Evolutionary conservation across 176 grass and related monocot genomes (phyloP), one percentile per base, ranked within the genome.

Genomic region (Ampelocalamus luodianensis): DNA sequence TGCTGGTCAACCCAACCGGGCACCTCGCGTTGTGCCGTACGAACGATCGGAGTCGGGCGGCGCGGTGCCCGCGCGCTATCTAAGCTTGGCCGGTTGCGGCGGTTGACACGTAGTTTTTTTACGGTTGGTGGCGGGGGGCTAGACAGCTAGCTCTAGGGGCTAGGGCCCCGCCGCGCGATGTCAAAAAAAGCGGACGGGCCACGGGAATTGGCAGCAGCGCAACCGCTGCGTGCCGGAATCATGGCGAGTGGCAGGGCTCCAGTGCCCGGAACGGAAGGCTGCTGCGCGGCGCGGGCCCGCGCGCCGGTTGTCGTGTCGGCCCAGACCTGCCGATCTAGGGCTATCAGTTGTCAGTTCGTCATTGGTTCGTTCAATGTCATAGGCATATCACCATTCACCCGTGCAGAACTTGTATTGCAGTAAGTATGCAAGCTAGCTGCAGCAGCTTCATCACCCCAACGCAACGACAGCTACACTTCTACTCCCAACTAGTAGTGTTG

Each of bases 201-300:
- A 36, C 20, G 12, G 34, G 42, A 85, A 68, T 76, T 40, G 56
- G 68, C 76, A 73, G 16, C 26, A 73, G 16, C 26, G 85, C 67
- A 76, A 76, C 72, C 61, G 71, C 82, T 7, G 4, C 62, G 61
- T 76, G 61, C 46, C 61, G 59, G 60, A 53, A 67, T 68, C n/a
- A 17, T 27, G 72, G 46, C 71, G n/a, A 18, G 50, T 5, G 34
- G 11, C 72, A 65, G 10, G 76, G 24, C 24, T 65, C 32, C 22
- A 11, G 38, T 11, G 64, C 76, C 42, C 17, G 65, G 34, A 44
- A 61, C 3, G 63, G 51, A 54, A 32, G 68, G 15, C 46, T 14
- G 22, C 12, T 29, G 37, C 14, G 38, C 45, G 36, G 71, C 58
- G 26, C 39, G 53, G 67, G 68, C 0, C 24, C 53, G 22, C 4